Evolutionary conservation across 164 flowering plant genomes (phyloP).

Genomic region (Dillenia turbinata): DNA sequence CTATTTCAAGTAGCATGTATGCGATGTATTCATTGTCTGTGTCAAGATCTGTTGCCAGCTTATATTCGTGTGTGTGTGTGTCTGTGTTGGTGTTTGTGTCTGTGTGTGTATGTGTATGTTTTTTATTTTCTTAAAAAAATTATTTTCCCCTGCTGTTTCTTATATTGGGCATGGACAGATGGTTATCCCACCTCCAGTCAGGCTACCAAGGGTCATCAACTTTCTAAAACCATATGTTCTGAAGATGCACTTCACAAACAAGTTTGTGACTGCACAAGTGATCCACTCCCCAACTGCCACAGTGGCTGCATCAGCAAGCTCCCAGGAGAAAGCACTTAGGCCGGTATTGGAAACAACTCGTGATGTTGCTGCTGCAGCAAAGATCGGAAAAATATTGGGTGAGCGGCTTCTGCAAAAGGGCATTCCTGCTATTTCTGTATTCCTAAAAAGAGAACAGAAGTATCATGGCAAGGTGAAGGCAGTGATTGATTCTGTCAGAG

Average conservation of each 20-base stretch:
- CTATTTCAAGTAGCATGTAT: too few relatives aligned
- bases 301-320: constrained; percentile 73
- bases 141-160: constrained; percentile 7
- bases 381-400: constrained; percentile 71
- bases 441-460: constrained; percentile 61
- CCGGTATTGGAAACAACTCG: constrained; percentile 48
- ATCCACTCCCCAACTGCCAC: constrained; percentile 79
- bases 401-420: constrained; percentile 58
- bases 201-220: constrained; percentile 45
- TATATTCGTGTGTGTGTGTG: too few relatives aligned
- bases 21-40: too few relatives aligned
- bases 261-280: constrained; percentile 76
- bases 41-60: too few relatives aligned
- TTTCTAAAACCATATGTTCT: constrained; percentile 79
- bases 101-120: too few relatives aligned
- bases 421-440: constrained; percentile 69
- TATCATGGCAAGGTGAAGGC: constrained; percentile 91
- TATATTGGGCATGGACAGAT: constrained; percentile 36
- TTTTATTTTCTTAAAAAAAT: too few relatives aligned
- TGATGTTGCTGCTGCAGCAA: constrained; percentile 81
- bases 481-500: constrained; percentile 61
- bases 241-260: constrained; percentile 87
- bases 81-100: too few relatives aligned
- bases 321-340: constrained; percentile 70
- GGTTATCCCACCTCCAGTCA: constrained; percentile 76